Evolutionary conservation across 148 eudicot species (phyloP).

Genomic region (Pharnaceum exiguum): DNA sequence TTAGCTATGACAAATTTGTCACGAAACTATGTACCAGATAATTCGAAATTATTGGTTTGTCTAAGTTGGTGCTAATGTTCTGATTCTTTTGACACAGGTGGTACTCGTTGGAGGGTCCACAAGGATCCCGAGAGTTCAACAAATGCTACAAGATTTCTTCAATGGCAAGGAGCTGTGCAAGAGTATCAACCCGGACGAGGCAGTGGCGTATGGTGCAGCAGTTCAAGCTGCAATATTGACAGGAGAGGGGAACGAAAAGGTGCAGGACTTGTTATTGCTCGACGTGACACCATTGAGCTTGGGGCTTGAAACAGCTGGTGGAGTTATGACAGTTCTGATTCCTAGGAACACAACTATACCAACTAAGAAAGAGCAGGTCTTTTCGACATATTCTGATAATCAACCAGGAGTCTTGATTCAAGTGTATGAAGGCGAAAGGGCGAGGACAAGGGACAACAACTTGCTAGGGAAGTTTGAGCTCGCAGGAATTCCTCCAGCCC

Average conservation of each 20-base stretch:
- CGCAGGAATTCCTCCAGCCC: slow-evolving; percentile 20
- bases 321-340: slow-evolving; percentile 20
- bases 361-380: slow-evolving; percentile 26
- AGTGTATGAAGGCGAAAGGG: slow-evolving; percentile 26
- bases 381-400: slow-evolving; percentile 27
- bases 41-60: too few relatives aligned
- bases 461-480: slow-evolving; percentile 26
- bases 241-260: slow-evolving; percentile 25
- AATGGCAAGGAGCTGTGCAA: slow-evolving; percentile 19
- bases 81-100: too few relatives aligned
- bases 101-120: slow-evolving; percentile 29
- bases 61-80: too few relatives aligned
- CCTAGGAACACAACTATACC: slow-evolving; percentile 20
- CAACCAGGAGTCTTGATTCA: slow-evolving; percentile 26
- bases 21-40: too few relatives aligned
- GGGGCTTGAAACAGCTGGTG: slow-evolving; percentile 24
- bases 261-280: slow-evolving; percentile 21
- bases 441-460: slow-evolving; percentile 23
- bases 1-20: too few relatives aligned
- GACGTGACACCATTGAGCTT: slow-evolving; percentile 28
- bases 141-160: slow-evolving; percentile 25
- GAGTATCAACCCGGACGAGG: slow-evolving; percentile 29
- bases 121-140: slow-evolving; percentile 22
- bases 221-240: slow-evolving; percentile 26
- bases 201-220: slow-evolving; percentile 27